Conservation (phyloP, 73 alveolate species). For the Tetrahymena malaccensis region DNA sequence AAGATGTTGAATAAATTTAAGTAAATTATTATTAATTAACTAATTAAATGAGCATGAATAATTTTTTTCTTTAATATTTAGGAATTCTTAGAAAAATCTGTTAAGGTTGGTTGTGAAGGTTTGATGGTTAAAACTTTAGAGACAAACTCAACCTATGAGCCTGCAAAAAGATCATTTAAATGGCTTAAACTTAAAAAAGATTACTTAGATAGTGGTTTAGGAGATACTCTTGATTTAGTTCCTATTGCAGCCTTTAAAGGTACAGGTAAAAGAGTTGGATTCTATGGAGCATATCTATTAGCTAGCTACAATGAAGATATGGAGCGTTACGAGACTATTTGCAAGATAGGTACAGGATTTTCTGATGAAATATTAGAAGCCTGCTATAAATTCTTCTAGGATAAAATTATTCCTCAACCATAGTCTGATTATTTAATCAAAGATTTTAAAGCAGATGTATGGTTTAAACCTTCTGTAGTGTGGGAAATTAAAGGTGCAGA, state of each 20-base stretch:
- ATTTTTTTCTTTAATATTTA: neutral
- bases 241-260: slow-evolving; percentile 99
- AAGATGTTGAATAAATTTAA: slow-evolving; percentile 84
- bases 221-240: slow-evolving; percentile 98
- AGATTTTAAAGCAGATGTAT: slow-evolving; percentile 83
- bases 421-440: slow-evolving; percentile 41
- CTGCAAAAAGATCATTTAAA: slow-evolving; percentile 97
- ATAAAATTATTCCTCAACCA: slow-evolving; percentile 12
- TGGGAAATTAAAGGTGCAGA: slow-evolving; percentile 99
- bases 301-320: slow-evolving; percentile 96
- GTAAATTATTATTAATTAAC: too few relatives aligned
- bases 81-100: slow-evolving; percentile 76
- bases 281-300: slow-evolving; percentile 96
- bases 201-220: slow-evolving; percentile 81
- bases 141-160: slow-evolving; percentile 94
- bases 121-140: slow-evolving; percentile 97
- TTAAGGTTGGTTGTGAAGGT: slow-evolving; percentile 95
- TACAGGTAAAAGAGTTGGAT: slow-evolving; percentile 98
- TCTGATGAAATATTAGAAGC: slow-evolving; percentile 74
- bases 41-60: too few relatives aligned
- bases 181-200: slow-evolving; percentile 99
- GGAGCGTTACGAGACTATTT: slow-evolving; percentile 90
- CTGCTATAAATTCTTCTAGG: slow-evolving; percentile 26
- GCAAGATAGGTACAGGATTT: slow-evolving; percentile 93
- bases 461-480: slow-evolving; percentile 87